These are phyloP conservation scores for Lactarius indigo DNA, from an alignment of 768 basidiomycete genomes.

Conservation along the genomic window DNA sequence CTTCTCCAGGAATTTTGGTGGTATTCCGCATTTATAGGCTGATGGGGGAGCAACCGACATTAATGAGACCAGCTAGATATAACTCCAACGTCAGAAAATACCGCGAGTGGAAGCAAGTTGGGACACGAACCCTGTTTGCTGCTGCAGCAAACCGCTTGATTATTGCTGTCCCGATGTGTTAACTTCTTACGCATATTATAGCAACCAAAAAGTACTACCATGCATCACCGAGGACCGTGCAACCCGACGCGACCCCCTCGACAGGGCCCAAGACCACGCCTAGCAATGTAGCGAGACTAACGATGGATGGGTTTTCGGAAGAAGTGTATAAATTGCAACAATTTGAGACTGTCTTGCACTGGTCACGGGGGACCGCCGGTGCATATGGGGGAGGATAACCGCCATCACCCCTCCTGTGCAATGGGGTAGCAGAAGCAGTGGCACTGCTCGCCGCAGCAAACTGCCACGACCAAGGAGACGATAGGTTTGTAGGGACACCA, in stretches of 20 bases:
- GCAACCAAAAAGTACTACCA: constrained; percentile 5
- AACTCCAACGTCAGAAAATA: not conserved
- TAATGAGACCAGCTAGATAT: not conserved
- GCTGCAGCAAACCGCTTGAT: not conserved
- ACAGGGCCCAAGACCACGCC: not conserved
- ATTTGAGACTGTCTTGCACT: not conserved
- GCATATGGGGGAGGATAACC: not conserved
- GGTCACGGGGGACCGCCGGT: not conserved
- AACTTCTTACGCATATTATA: not conserved
- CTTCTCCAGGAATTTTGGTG: not conserved
- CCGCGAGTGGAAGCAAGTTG: not conserved
- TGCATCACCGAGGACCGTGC: rapidly evolving
- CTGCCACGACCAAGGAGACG: constrained; percentile 1
- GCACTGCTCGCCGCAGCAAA: constrained; percentile 1
- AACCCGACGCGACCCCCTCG: not conserved
- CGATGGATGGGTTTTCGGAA: not conserved
- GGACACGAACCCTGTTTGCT: not conserved
- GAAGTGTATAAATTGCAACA: not conserved
- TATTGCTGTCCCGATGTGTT: not conserved
- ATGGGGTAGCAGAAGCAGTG: constrained; percentile 1
- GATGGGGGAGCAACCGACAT: not conserved
- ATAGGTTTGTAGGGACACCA: constrained; percentile 9
- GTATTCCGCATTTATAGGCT: not conserved
- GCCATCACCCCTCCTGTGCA: constrained; percentile 1
- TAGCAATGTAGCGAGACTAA: rapidly evolving